phyloP scores from a whole-genome alignment of 2,329 filamentous ascomycete species.

The Aureobasidium sp. region DNA sequence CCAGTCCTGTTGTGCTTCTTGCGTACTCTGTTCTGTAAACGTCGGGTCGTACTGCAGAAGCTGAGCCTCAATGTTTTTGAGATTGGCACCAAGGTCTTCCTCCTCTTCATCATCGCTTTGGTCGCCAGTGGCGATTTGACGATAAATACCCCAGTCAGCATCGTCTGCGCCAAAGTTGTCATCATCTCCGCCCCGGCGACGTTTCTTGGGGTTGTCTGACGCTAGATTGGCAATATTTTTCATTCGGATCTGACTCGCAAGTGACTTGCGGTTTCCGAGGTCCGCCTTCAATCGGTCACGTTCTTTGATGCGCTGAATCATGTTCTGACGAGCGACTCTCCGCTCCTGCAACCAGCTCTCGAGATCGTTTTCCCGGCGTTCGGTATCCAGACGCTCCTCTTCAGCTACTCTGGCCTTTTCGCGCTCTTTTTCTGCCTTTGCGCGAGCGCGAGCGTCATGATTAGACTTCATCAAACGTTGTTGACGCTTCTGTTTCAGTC shows the following conservation, averaged over 20 bases:
- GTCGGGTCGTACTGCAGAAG: slow-evolving; percentile 78
- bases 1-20: slow-evolving; percentile 92
- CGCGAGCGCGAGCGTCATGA: slow-evolving; percentile 84
- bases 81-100: slow-evolving; percentile 67
- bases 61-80: slow-evolving; percentile 75
- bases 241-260: slow-evolving; percentile 96
- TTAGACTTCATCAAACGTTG: slow-evolving; percentile 92
- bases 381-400: slow-evolving; percentile 74
- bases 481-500: slow-evolving; percentile 84
- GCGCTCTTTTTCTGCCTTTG: slow-evolving; percentile 90
- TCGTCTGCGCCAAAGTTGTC: slow-evolving; percentile 97
- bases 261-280: slow-evolving; percentile 89
- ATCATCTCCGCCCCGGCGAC: slow-evolving; percentile 80
- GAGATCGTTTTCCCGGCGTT: slow-evolving; percentile 75
- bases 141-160: slow-evolving; percentile 96
- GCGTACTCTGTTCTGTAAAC: slow-evolving; percentile 87
- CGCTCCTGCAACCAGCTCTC: slow-evolving; percentile 83
- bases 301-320: slow-evolving; percentile 83
- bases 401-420: slow-evolving; percentile 81
- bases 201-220: slow-evolving; percentile 75
- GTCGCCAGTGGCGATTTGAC: slow-evolving; percentile 79
- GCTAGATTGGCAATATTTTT: slow-evolving; percentile 95
- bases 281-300: slow-evolving; percentile 89
- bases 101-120: slow-evolving; percentile 84
- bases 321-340: slow-evolving; percentile 60